phyloP scores from a whole-genome alignment of 1,284 basidiomycete genomes.

The Ganoderma leucocontextum region DNA sequence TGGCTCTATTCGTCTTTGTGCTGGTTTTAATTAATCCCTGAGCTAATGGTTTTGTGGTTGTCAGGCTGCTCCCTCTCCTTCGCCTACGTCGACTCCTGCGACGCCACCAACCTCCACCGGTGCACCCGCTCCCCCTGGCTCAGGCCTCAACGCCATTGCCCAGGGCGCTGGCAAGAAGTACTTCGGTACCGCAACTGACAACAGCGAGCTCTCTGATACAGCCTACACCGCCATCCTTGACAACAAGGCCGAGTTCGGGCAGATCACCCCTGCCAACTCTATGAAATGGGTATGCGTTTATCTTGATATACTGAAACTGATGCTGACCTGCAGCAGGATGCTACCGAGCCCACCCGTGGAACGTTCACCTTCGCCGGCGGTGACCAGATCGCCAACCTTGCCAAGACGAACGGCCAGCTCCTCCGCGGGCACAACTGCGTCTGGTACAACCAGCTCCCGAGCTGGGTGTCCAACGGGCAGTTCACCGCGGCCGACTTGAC shows the following conservation, averaged over 20 bases:
- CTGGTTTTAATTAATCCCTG: neutral
- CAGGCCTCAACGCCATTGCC: constrained; percentile 50
- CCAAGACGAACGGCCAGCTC: constrained; percentile 53
- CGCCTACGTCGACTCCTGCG: constrained; percentile 16
- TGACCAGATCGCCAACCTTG: constrained; percentile 55
- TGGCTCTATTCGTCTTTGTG: neutral
- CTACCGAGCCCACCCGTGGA: constrained; percentile 57
- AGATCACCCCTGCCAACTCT: constrained; percentile 61
- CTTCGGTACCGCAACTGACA: constrained; percentile 70
- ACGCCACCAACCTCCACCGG: constrained; percentile 15
- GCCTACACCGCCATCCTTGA: constrained; percentile 54
- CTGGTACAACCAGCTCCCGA: constrained; percentile 64
- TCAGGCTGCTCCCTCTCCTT: constrained; percentile 24
- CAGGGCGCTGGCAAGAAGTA: constrained; percentile 63
- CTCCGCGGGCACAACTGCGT: constrained; percentile 56
- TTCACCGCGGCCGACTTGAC: constrained; percentile 53
- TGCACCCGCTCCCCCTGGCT: constrained; percentile 35
- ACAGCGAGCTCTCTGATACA: constrained; percentile 57
- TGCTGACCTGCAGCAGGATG: constrained; percentile 46
- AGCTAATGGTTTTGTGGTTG: neutral
- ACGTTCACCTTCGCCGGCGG: constrained; percentile 55
- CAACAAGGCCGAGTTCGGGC: constrained; percentile 55
- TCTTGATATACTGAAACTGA: neutral
- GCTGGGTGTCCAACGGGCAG: constrained; percentile 56
- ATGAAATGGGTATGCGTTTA: constrained; percentile 60